These are phyloP conservation scores for Thermochaetoides thermophila DNA, from an alignment of 495 filamentous ascomycete species.

Conservation along the genomic window DNA sequence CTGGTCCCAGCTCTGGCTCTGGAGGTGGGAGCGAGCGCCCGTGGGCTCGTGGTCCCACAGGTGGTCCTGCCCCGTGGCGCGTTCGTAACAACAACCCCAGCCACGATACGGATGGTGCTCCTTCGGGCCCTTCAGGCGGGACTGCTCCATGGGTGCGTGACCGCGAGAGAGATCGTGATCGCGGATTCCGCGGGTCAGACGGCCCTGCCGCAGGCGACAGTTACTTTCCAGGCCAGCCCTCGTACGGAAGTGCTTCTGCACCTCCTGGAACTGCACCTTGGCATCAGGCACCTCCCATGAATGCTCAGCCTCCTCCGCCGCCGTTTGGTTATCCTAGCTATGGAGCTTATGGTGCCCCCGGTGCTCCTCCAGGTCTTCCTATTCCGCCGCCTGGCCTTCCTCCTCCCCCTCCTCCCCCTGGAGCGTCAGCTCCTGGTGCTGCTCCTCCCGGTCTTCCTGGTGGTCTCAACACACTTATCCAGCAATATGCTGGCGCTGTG, in stretches of 20 bases:
- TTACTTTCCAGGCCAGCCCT: slow-evolving; percentile 35
- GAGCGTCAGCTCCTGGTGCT: slow-evolving; percentile 33
- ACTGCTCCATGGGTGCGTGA: slow-evolving; percentile 44
- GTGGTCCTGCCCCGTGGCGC: slow-evolving; percentile 72
- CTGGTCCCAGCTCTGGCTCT: slow-evolving; percentile 47
- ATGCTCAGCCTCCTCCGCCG: slow-evolving; percentile 21
- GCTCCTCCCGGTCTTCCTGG: slow-evolving; percentile 48
- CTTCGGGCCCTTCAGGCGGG: slow-evolving; percentile 21
- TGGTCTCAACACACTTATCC: slow-evolving; percentile 48
- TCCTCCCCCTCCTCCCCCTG: slow-evolving; percentile 44
- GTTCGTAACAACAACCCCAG: slow-evolving; percentile 28
- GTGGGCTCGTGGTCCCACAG: slow-evolving; percentile 83
- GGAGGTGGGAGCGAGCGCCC: slow-evolving; percentile 47
- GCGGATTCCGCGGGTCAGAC: slow-evolving; percentile 11
- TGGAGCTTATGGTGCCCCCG: slow-evolving; percentile 45
- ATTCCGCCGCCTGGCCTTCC: slow-evolving; percentile 39
- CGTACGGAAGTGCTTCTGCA: slow-evolving; percentile 19
- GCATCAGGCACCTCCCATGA: slow-evolving; percentile 43
- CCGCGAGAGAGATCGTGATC: slow-evolving; percentile 24
- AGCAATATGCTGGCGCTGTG: slow-evolving; percentile 45
- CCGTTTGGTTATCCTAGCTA: slow-evolving; percentile 40
- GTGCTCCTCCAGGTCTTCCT: slow-evolving; percentile 42
- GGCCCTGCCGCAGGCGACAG: slow-evolving; percentile 20
- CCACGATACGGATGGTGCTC: slow-evolving; percentile 22
- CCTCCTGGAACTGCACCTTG: slow-evolving; percentile 50